These are phyloP conservation scores for Gigaspora rosea DNA, from an alignment of 192 early-diverging fungal species.

Conservation along the genomic window DNA sequence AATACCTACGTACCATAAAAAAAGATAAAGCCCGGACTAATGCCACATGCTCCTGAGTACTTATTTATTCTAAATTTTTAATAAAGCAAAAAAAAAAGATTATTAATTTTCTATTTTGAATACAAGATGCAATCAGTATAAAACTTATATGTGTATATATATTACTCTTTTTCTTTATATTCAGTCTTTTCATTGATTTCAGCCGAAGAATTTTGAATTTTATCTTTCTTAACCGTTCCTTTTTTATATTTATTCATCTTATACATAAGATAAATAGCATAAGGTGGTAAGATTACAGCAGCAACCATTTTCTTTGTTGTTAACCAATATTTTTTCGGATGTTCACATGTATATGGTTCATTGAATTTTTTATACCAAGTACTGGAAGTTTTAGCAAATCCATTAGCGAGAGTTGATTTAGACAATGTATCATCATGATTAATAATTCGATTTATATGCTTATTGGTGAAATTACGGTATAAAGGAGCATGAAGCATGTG, in stretches of 20 bases:
- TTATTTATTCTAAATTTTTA: too few relatives aligned
- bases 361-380: constrained; percentile 54
- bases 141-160: too few relatives aligned
- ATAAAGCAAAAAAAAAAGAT: too few relatives aligned
- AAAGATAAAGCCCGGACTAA: too few relatives aligned
- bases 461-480: constrained; percentile 57
- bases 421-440: constrained; percentile 67
- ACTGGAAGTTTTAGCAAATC: constrained; percentile 47
- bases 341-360: constrained; percentile 45
- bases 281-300: constrained; percentile 37
- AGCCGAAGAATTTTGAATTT: too few relatives aligned
- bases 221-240: background rate
- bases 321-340: constrained; percentile 21
- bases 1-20: too few relatives aligned
- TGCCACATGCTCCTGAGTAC: too few relatives aligned
- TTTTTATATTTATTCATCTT: constrained; percentile 34
- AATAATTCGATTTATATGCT: constrained; percentile 49
- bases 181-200: too few relatives aligned
- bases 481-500: constrained; percentile 57
- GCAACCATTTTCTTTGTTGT: constrained; percentile 35
- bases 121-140: too few relatives aligned
- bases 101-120: too few relatives aligned
- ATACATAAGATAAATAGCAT: constrained; percentile 35
- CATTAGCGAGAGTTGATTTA: constrained; percentile 35
- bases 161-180: too few relatives aligned